Evolutionary conservation across 169 alveolate genomes (phyloP).

Genomic region (Plasmodium billcollinsi): DNA sequence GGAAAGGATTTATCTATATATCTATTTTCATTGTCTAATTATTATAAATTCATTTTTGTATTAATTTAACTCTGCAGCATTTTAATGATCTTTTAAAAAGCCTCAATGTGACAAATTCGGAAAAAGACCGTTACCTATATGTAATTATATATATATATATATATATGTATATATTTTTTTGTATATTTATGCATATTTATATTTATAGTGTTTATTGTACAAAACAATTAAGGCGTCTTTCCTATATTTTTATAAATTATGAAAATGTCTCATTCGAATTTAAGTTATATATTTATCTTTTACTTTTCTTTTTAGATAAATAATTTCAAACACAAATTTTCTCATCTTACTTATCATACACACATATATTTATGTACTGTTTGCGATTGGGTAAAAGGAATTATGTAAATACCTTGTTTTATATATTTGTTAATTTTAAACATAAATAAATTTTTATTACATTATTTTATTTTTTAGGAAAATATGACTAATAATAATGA

Average conservation of each 20-base stretch:
- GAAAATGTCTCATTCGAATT: too few species aligned
- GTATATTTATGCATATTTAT: background rate
- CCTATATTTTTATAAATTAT: background rate
- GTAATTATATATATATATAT: conserved; percentile 14
- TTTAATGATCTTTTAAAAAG: conserved; percentile 23
- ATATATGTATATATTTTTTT: too few species aligned
- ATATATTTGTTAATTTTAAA: background rate
- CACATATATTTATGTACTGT: conserved; percentile 52
- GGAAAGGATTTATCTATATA: too few species aligned
- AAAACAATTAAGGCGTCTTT: background rate
- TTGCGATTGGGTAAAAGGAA: conserved; percentile 25
- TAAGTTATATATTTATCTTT: background rate
- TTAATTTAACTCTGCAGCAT: conserved; percentile 21
- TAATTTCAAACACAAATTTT: conserved; percentile 58
- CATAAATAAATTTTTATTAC: background rate
- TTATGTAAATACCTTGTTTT: conserved; percentile 4
- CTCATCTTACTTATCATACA: conserved; percentile 63
- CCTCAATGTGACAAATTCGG: conserved; percentile 20
- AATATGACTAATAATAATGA: conserved; percentile 22
- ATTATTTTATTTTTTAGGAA: conserved; percentile 27
- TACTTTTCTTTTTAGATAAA: conserved; percentile 21
- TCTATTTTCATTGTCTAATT: too few species aligned
- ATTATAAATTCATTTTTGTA: background rate
- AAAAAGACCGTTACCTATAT: conserved; percentile 29
- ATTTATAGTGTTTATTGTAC: background rate